Evolutionary conservation across 164 flowering plant genomes (phyloP).

Genomic region (Sextonia rubra): DNA sequence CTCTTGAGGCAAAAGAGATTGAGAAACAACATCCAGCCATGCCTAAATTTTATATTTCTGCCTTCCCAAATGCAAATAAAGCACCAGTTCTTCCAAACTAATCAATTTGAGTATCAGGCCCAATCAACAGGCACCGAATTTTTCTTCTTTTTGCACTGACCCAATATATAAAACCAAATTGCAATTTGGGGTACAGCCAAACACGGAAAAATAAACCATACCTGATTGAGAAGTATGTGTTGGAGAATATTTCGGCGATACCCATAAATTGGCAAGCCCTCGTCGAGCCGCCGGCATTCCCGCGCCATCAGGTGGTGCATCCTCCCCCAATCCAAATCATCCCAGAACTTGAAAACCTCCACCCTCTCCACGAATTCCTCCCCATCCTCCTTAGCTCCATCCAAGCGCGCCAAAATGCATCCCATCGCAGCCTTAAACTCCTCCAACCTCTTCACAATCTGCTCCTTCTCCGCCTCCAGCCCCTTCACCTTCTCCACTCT

Average conservation of each 20-base stretch:
- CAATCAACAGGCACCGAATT: not conserved
- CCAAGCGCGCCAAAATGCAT: slow-evolving; percentile 38
- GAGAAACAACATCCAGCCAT: not conserved
- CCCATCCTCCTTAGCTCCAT: slow-evolving; percentile 14
- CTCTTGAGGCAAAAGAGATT: not conserved
- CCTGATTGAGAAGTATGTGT: slow-evolving; percentile 52
- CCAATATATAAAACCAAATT: not conserved
- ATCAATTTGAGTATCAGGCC: too few relatives aligned
- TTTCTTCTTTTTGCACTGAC: not conserved
- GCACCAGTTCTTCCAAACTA: not conserved
- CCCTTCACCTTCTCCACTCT: slow-evolving; percentile 24
- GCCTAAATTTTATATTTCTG: not conserved
- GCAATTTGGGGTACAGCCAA: not conserved
- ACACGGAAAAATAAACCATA: slow-evolving; percentile 13
- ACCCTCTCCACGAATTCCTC: slow-evolving; percentile 1
- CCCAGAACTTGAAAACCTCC: slow-evolving; percentile 22
- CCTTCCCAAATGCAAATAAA: not conserved
- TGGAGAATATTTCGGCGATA: slow-evolving; percentile 40
- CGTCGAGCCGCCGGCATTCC: slow-evolving; percentile 65
- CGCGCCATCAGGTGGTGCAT: slow-evolving; percentile 44
- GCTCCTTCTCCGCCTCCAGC: slow-evolving; percentile 30
- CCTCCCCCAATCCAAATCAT: slow-evolving; percentile 40
- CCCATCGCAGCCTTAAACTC: slow-evolving; percentile 61
- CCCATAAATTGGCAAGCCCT: slow-evolving; percentile 65
- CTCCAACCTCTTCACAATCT: slow-evolving; percentile 40